These are phyloP conservation scores for Stachybotrys elegans DNA, from an alignment of 2,329 filamentous ascomycete species.

Conservation along the genomic window DNA sequence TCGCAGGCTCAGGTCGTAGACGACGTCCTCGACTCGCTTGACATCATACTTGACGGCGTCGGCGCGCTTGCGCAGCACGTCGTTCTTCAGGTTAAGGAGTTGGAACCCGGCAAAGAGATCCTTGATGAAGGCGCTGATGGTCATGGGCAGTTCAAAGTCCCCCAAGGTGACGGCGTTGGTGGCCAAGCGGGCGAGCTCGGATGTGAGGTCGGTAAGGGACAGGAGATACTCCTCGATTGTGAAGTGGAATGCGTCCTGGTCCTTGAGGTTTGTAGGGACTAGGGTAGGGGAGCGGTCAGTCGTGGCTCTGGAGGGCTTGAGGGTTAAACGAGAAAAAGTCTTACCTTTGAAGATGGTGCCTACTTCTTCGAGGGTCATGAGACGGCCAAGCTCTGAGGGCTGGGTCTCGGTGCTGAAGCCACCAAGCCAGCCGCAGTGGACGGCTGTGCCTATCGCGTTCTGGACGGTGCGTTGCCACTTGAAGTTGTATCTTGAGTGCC, in stretches of 20 bases:
- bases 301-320: constrained; percentile 1
- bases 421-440: constrained; percentile 71
- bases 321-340: constrained; percentile 13
- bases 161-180: constrained; percentile 88
- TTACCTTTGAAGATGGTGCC: constrained; percentile 70
- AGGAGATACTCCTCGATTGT: constrained; percentile 97
- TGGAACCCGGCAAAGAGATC: constrained; percentile 95
- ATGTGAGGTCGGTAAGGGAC: constrained; percentile 77
- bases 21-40: constrained; percentile 97
- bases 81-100: constrained; percentile 95
- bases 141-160: constrained; percentile 78
- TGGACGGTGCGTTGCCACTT: constrained; percentile 84
- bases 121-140: constrained; percentile 90
- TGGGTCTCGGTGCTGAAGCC: constrained; percentile 54
- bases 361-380: constrained; percentile 85
- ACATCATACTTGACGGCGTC: constrained; percentile 96
- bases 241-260: constrained; percentile 85
- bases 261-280: constrained; percentile 91
- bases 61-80: constrained; percentile 77
- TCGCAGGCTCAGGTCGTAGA: constrained; percentile 87
- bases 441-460: constrained; percentile 59
- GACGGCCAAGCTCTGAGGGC: constrained; percentile 52
- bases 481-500: constrained; percentile 76
- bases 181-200: constrained; percentile 85
- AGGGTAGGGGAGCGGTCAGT: neutral